Evolutionary conservation across 495 filamentous ascomycete species (phyloP), one percentile per base, ranked within the genome.

Genomic region (Aspergillus ellipticus): DNA sequence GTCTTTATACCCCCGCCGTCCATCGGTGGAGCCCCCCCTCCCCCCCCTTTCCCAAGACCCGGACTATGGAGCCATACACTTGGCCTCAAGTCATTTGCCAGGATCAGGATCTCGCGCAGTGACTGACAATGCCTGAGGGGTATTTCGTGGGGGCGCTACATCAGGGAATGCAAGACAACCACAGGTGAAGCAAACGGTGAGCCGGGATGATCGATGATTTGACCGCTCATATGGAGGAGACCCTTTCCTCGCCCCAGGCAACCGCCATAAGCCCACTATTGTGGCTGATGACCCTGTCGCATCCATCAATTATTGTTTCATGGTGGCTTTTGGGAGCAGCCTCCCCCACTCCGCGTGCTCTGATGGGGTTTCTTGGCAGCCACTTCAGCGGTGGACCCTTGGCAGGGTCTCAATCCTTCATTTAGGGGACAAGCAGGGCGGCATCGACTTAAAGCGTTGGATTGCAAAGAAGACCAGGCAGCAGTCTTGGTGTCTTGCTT

Each of bases 321-420:
- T 33, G 37, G 48, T 51, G 39, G 42, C 24, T 20, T 48, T n/a
- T 39, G 35, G 35, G 35, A 13, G 11, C 35, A 39, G 35, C 41
- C 16, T 51, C 54, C 54, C 54, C 54, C 54, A 56, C 54, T 49
- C 42, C 11, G 54, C 29, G 26, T 26, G 37, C 29, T 39, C 37
- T 56, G 48, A 31, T 41, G 24, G 24, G 4, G 24, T 15, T 20
- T 37, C 54, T 56, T 56, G 54, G 54, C 54, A 45, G 47, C 46
- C 54, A 51, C 9, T 51, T 56, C 54, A 56, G 37, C 54, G 42
- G 54, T 51, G 54, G 54, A 49, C 24, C 37, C 46, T n/a, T 46
- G 13, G 39, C 39, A 39, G 54, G 47, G 47, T 22, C 28, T 16
- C 11, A 20, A 48, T 48, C 24, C 45, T 48, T 28, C 16, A 7